Percentiles rank a stretch among this genome's conserved stretches.
Conservation (phyloP, 306 rosid genomes). For the Bauhinia variegata region DNA sequence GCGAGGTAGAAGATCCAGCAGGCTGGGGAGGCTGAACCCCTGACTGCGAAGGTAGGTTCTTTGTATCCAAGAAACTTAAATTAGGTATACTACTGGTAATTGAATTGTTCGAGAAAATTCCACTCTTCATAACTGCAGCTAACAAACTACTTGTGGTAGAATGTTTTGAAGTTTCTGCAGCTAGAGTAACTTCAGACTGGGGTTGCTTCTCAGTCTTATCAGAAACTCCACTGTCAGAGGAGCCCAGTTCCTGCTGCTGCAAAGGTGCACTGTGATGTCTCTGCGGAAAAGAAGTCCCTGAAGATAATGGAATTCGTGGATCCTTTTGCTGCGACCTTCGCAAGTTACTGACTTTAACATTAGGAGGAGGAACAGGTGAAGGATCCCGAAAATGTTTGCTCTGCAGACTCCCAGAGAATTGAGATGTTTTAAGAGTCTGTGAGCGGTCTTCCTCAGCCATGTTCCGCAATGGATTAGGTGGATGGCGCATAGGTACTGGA, state of each 20-base stretch:
- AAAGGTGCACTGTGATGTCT: slow-evolving; percentile 39
- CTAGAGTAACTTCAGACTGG: slow-evolving; percentile 40
- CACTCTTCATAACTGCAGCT: slow-evolving; percentile 78
- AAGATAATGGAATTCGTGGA: slow-evolving; percentile 44
- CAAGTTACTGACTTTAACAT: slow-evolving; percentile 39
- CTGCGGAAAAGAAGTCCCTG: slow-evolving; percentile 48
- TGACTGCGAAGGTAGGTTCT: slow-evolving; percentile 47
- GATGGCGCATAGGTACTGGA: slow-evolving; percentile 35
- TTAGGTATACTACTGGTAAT: slow-evolving; percentile 46
- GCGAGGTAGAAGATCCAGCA: slow-evolving; percentile 46
- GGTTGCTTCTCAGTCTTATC: slow-evolving; percentile 45
- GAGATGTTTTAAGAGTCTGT: slow-evolving; percentile 45
- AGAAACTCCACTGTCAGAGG: slow-evolving; percentile 47
- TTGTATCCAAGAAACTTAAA: slow-evolving; percentile 43
- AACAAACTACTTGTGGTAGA: slow-evolving; percentile 65
- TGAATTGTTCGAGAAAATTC: slow-evolving; percentile 60
- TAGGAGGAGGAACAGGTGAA: slow-evolving; percentile 37
- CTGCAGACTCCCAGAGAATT: slow-evolving; percentile 45
- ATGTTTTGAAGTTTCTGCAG: slow-evolving; percentile 53
- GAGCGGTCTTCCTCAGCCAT: slow-evolving; percentile 47
- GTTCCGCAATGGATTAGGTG: slow-evolving; percentile 49
- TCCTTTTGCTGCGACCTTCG: slow-evolving; percentile 56
- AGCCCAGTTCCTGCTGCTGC: slow-evolving; percentile 41
- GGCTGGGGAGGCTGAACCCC: slow-evolving; percentile 49
- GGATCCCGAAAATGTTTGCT: slow-evolving; percentile 51